Evolutionary conservation across 2,329 filamentous ascomycete genomes (phyloP).

Genomic region (Fusarium drepaniforme): DNA sequence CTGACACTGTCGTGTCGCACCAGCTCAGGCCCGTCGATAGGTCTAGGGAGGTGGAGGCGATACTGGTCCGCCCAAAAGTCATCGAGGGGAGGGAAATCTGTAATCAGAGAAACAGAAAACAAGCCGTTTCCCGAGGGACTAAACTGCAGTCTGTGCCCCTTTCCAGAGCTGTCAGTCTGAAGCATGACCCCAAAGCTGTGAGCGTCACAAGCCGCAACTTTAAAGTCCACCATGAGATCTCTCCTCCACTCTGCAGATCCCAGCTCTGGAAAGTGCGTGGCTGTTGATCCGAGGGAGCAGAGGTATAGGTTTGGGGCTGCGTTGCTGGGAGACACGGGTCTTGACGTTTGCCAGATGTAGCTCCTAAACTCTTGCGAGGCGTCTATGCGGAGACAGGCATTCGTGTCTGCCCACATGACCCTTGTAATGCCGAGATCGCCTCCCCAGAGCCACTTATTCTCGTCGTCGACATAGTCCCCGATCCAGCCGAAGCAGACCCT

Average conservation of each 20-base stretch:
- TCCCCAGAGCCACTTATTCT: constrained; percentile 53
- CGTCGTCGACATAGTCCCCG: constrained; percentile 48
- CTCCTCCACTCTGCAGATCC: constrained; percentile 28
- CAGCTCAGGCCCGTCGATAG: constrained; percentile 51
- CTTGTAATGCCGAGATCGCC: constrained; percentile 50
- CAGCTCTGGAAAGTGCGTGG: constrained; percentile 40
- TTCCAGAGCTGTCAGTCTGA: constrained; percentile 43
- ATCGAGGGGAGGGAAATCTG: constrained; percentile 50
- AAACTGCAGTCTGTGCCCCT: constrained; percentile 44
- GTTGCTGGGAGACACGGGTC: constrained; percentile 36
- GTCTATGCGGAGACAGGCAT: constrained; percentile 43
- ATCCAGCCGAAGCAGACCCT: constrained; percentile 52
- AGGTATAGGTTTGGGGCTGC: constrained; percentile 41
- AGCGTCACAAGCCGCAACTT: constrained; percentile 41
- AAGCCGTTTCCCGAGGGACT: constrained; percentile 32
- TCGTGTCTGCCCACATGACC: constrained; percentile 45
- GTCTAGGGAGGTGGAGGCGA: constrained; percentile 45
- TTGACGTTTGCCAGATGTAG: constrained; percentile 28
- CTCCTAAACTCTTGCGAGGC: constrained; percentile 40
- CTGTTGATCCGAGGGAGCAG: constrained; percentile 42
- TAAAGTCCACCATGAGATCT: constrained; percentile 42
- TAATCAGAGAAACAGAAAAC: constrained; percentile 45
- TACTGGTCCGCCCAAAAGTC: constrained; percentile 56
- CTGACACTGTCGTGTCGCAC: constrained; percentile 48
- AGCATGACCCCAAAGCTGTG: constrained; percentile 46